Percentiles rank a stretch among this genome's conserved stretches.
phyloP scores from a whole-genome alignment of 2,329 filamentous ascomycete genomes.

The Pestalotiopsis sp. region DNA sequence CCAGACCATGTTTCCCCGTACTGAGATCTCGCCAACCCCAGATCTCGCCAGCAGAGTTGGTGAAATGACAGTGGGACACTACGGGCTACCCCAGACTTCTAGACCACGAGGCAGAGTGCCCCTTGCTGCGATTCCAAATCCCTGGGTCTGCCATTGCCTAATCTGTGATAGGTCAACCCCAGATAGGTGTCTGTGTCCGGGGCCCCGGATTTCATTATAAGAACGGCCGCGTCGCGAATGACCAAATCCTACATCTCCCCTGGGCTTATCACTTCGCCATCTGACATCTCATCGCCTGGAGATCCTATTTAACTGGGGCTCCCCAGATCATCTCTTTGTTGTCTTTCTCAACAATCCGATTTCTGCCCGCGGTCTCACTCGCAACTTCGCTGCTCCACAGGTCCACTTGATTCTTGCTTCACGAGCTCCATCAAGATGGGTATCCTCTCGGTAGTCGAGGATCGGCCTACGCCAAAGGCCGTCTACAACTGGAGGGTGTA shows the following conservation, averaged over 20 bases:
- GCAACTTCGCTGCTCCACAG: neutral
- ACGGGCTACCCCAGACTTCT: conserved; percentile 3
- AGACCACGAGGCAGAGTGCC: neutral
- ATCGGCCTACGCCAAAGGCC: conserved; percentile 56
- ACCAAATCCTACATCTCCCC: neutral
- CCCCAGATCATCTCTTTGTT: neutral
- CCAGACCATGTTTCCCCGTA: neutral
- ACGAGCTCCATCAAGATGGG: conserved; percentile 34
- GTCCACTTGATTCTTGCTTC: neutral
- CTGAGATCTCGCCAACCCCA: neutral
- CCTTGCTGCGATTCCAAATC: neutral
- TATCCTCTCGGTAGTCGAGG: conserved; percentile 54
- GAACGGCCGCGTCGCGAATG: conserved; percentile 1
- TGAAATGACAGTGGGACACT: neutral
- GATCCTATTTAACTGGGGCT: neutral
- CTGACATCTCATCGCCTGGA: neutral
- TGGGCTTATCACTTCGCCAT: conserved; percentile 5
- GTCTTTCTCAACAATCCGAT: neutral
- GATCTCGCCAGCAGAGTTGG: neutral
- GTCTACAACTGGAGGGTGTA: conserved; percentile 66
- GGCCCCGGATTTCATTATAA: conserved; percentile 10
- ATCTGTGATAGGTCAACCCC: neutral
- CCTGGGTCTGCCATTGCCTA: neutral
- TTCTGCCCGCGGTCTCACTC: neutral
- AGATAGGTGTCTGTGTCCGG: neutral